phyloP scores from a whole-genome alignment of 2,329 filamentous ascomycete species.

The Colletotrichum australisinense region DNA sequence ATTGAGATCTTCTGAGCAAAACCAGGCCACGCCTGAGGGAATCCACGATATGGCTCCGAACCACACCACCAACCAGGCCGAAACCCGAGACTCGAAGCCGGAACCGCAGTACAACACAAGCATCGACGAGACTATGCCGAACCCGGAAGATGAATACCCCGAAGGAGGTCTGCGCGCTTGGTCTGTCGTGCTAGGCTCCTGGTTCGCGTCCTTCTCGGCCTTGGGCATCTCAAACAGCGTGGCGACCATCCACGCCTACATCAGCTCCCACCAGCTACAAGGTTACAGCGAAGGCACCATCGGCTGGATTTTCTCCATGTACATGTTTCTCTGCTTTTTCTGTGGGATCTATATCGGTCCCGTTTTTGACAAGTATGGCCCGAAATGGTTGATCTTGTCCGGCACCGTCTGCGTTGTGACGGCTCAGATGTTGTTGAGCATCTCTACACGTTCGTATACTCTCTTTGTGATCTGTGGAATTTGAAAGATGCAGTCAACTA shows the following conservation, averaged over 20 bases:
- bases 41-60: background rate
- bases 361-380: slow-evolving; percentile 87
- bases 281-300: slow-evolving; percentile 75
- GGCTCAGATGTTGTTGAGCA: slow-evolving; percentile 75
- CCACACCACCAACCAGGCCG: background rate
- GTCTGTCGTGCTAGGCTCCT: slow-evolving; percentile 86
- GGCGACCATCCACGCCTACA: slow-evolving; percentile 83
- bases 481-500: background rate
- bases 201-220: slow-evolving; percentile 78
- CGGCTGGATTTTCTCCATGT: slow-evolving; percentile 89
- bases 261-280: slow-evolving; percentile 77
- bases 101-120: background rate
- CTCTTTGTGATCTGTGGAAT: accelerated
- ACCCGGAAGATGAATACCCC: slow-evolving; percentile 70
- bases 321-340: slow-evolving; percentile 87
- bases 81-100: too few relatives aligned
- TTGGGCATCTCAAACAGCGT: slow-evolving; percentile 85
- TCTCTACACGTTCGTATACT: slow-evolving; percentile 68
- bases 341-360: slow-evolving; percentile 88
- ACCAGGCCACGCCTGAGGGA: background rate
- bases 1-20: too few relatives aligned
- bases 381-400: slow-evolving; percentile 74
- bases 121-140: slow-evolving; percentile 4
- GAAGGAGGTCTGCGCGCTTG: slow-evolving; percentile 85
- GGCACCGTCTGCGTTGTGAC: slow-evolving; percentile 73